A percentile compares a stretch with the other conserved stretches of the same genome.
Evolutionary conservation across 495 filamentous ascomycete genomes (phyloP).

Genomic region (Polyplosphaeria fusca): DNA sequence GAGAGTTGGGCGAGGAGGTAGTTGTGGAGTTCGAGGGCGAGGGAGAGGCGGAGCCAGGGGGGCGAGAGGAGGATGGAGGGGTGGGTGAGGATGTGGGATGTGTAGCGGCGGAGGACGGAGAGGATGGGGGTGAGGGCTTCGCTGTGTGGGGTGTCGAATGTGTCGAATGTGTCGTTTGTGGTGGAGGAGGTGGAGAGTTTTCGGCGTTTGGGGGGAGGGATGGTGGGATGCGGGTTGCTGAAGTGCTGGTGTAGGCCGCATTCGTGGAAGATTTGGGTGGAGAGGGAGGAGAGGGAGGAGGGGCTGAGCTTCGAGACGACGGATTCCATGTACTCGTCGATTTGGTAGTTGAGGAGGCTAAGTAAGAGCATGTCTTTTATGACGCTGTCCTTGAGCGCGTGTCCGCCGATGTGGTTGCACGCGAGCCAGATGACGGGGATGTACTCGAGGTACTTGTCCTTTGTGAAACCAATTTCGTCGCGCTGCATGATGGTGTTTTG

Average conservation of each 20-base stretch:
- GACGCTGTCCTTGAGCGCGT: not conserved
- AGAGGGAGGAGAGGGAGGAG: not conserved
- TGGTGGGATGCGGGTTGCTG: not conserved
- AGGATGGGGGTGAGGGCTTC: not conserved
- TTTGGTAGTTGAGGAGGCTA: slow-evolving; percentile 43
- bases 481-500: slow-evolving; percentile 34
- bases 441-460: slow-evolving; percentile 45
- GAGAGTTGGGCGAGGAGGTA: not conserved
- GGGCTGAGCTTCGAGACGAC: slow-evolving; percentile 13
- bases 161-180: not conserved
- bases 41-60: not conserved
- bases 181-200: not conserved
- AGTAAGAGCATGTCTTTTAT: slow-evolving; percentile 47
- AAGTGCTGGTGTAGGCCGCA: not conserved
- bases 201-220: not conserved
- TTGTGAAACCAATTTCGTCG: slow-evolving; percentile 4
- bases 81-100: not conserved
- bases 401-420: slow-evolving; percentile 25
- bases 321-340: slow-evolving; percentile 45
- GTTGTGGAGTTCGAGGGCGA: not conserved
- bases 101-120: not conserved
- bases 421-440: slow-evolving; percentile 43
- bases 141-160: not conserved
- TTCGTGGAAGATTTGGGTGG: not conserved
- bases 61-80: not conserved